These are phyloP conservation scores for Didymella sp. DNA, from an alignment of 2,329 filamentous ascomycete genomes.

Conservation along the genomic window DNA sequence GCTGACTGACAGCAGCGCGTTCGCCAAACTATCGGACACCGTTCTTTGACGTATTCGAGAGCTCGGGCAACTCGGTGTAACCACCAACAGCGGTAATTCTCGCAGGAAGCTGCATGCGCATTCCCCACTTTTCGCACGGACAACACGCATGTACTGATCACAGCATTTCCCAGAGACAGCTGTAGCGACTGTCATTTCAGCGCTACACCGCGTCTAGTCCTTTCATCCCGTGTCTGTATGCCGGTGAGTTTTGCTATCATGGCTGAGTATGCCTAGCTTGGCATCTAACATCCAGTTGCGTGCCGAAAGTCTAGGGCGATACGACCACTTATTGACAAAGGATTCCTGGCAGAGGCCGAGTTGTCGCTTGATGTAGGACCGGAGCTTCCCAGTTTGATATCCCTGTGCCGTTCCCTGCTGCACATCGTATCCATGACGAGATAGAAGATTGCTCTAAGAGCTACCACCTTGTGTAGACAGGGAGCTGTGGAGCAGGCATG, in stretches of 20 bases:
- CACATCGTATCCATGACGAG: conserved; percentile 26
- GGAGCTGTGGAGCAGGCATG: conserved; percentile 17
- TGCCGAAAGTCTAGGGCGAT: conserved; percentile 2
- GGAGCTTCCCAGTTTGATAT: background rate
- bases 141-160: conserved; percentile 25
- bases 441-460: conserved; percentile 14
- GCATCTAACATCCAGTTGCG: background rate
- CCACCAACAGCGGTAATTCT: conserved; percentile 17
- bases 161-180: conserved; percentile 23
- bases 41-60: conserved; percentile 21
- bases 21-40: conserved; percentile 8
- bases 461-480: conserved; percentile 22
- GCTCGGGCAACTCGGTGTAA: conserved; percentile 22
- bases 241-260: conserved; percentile 6
- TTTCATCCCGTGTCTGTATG: conserved; percentile 20
- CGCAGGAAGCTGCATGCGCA: conserved; percentile 19
- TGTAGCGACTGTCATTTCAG: conserved; percentile 24
- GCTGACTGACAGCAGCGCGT: conserved; percentile 20
- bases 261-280: conserved; percentile 17
- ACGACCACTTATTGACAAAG: conserved; percentile 4
- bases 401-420: conserved; percentile 11
- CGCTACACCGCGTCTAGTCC: conserved; percentile 24
- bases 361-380: background rate
- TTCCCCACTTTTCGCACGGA: conserved; percentile 24
- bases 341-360: background rate